These are phyloP conservation scores for Arxiozyma heterogenica DNA, from an alignment of 1,139 yeast species.

Conservation along the genomic window DNA sequence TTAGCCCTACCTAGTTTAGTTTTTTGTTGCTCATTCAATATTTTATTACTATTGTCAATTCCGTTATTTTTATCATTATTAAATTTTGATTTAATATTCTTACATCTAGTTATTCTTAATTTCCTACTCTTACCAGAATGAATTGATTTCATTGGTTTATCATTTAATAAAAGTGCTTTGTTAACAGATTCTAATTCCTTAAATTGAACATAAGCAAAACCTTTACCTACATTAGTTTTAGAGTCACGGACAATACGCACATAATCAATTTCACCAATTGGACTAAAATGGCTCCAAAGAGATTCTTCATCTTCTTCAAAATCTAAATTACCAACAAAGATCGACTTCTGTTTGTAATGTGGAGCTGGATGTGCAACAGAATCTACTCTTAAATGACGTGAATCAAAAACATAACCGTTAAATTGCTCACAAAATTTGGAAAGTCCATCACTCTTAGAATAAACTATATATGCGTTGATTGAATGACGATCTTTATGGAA, in stretches of 20 bases:
- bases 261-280: constrained; percentile 68
- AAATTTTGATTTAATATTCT: constrained; percentile 38
- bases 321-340: constrained; percentile 90
- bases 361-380: constrained; percentile 84
- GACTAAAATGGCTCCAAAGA: constrained; percentile 72
- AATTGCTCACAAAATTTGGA: constrained; percentile 37
- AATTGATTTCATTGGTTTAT: constrained; percentile 45
- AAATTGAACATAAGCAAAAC: constrained; percentile 93
- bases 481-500: constrained; percentile 72
- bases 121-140: constrained; percentile 25
- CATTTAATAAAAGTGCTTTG: constrained; percentile 72
- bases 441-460: constrained; percentile 41
- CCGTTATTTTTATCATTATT: constrained; percentile 13
- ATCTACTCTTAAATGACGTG: constrained; percentile 80
- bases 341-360: constrained; percentile 73
- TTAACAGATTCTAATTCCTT: constrained; percentile 71
- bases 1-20: constrained; percentile 76
- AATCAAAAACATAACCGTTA: constrained; percentile 62
- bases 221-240: constrained; percentile 92
- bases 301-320: constrained; percentile 88
- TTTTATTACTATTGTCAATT: constrained; percentile 15
- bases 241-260: constrained; percentile 88
- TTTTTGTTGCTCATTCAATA: constrained; percentile 53
- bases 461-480: constrained; percentile 83
- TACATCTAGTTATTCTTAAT: constrained; percentile 74